Base-by-base conservation (phyloP, 441 rosid genomes). In the Syzygium syzygioides region DNA sequence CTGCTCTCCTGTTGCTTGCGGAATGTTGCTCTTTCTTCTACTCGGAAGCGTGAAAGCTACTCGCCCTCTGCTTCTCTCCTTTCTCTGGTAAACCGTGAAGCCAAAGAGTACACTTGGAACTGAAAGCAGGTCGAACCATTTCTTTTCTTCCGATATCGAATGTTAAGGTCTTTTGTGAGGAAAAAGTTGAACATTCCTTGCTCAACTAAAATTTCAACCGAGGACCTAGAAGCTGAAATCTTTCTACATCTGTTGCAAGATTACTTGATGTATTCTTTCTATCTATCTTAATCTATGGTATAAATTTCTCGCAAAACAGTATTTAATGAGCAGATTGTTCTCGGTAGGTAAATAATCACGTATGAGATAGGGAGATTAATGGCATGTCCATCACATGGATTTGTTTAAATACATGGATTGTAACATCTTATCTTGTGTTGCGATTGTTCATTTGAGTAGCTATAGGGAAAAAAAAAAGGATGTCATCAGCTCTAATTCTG, bases 141-240 rank as follows among this genome's bases (percentile, higher is more conserved):
- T 71, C 25, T 37, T 71, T 23, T 37, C 52, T 11, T 71, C 52
- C 52, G 37, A 71, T 45, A 71, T 11, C 12, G 20, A 71, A 37
- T 71, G 13, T 71, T 71, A 3, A 9, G 45, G 48, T 45, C 48
- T 94, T 92, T 94, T 52, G 96, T 96, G 88, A 95, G 96, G 91
- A 92, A 94, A 89, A 93, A 93, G 88, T 90, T 97, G 86, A 93
- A 84, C 56, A 88, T 97, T 91, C 91, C 95, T 92, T 97, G 99
- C 94, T 95, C 99, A 32, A 93, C 91, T 89, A 96, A 95, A 87
- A 92, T 96, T 94, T 91, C 95, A 53, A 94, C 97, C 7, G 96
- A 96, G 92, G 98, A 96, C 90, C 91, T 96, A 37, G 98, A 97
- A 94, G 97, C 94, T 20, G 99, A 98, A 91, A 94, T 96, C 83